Evolutionary conservation across 75 land plant genomes (phyloP).

Genomic region (Picea sitchensis): DNA sequence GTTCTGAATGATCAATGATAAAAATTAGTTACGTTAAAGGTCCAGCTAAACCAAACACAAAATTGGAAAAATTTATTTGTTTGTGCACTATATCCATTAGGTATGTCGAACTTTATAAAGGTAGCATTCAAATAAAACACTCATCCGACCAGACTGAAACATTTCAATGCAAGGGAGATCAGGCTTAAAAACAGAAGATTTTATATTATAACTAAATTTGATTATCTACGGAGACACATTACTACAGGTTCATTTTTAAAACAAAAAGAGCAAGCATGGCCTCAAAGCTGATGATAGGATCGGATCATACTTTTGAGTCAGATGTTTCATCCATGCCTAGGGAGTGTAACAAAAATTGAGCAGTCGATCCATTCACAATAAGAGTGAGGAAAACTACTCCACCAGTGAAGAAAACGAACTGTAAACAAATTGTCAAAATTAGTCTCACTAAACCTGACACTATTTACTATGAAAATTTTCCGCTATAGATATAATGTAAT

Average conservation of each 20-base stretch:
- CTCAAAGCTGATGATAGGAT: not conserved
- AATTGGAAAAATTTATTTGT: not conserved
- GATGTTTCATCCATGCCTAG: conserved; percentile 61
- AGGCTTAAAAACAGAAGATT: not conserved
- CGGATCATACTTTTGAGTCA: conserved; percentile 53
- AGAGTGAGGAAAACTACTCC: conserved; percentile 94
- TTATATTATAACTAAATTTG: not conserved
- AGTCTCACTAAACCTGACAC: not conserved
- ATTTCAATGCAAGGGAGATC: not conserved
- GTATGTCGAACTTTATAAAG: not conserved
- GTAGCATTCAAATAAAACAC: not conserved
- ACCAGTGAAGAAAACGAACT: conserved; percentile 96
- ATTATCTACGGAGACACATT: not conserved
- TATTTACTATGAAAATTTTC: not conserved
- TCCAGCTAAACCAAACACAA: not conserved
- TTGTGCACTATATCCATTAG: not conserved
- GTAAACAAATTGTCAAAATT: conserved; percentile 13
- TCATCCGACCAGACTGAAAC: not conserved
- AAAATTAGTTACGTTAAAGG: not conserved
- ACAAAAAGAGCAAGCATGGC: not conserved
- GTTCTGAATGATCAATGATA: not conserved
- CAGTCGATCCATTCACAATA: conserved; percentile 83
- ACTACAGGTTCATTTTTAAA: not conserved
- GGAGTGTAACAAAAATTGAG: conserved; percentile 72
- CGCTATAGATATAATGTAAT: not conserved